Evolutionary conservation across 2,329 filamentous ascomycete species (phyloP), one percentile per base, ranked within the genome.

Genomic region (Colletotrichum sp.): DNA sequence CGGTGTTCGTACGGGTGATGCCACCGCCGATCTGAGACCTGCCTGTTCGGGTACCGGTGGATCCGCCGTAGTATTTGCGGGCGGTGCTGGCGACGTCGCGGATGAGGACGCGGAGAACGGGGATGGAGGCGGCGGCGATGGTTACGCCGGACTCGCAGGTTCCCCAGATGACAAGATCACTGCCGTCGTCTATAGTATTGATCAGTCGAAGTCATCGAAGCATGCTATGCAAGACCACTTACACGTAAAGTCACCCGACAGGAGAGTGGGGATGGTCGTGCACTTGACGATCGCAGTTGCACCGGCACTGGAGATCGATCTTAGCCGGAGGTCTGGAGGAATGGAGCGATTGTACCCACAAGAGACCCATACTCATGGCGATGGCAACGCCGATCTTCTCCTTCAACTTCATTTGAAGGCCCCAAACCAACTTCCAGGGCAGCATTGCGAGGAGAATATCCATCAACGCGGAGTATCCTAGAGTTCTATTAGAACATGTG

Each of bases 131-230:
- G 3, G 67, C 70, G 28, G 65, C 36, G 43, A 76, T 76, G 30
- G 71, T 76, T 12, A 76, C 71, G 15, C 71, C 52, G 12, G 71
- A 15, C 12, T 76, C 74, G 15, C 22, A 28, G 4, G 66, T 66
- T 32, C 74, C 74, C 74, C 74, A 76, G 4, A 76, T 70, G 3
- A 70, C 71, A 1, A 76, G 66, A 1, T 67, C 22, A 32, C 73
- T 43, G 39, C 76, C 62, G 22, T 75, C 70, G 28, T 75, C 75
- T 76, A 13, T 4, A 56, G 15, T 62, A 61, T 18, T 52, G 56
- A 66, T 83, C 62, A 48, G 80, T 78, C 39, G 2, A 72, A 72
- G 16, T 77, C 80, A 22, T 82, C 75, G 28, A 80, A 13, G 9
- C 12, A 34, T 3, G 1, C 9, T 34, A 16, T 15, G 6, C 10